A percentile compares a stretch with the other conserved stretches of the same genome.
phyloP scores from a whole-genome alignment of 768 basidiomycete species.

The Russula foetens region DNA sequence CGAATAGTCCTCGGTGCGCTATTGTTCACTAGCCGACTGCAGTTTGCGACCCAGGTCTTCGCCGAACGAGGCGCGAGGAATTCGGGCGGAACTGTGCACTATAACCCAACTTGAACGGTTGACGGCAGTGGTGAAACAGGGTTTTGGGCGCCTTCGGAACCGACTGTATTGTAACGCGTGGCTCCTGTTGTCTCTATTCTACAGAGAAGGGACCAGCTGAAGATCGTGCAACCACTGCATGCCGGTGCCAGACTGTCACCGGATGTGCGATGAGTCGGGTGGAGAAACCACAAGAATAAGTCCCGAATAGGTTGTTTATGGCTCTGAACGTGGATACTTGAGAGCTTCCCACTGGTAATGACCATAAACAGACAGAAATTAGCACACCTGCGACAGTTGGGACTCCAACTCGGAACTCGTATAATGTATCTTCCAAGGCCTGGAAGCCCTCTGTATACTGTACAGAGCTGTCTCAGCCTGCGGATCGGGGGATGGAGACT shows the following conservation, averaged over 20 bases:
- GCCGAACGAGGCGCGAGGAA: not conserved
- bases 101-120: not conserved
- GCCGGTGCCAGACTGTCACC: not conserved
- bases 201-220: not conserved
- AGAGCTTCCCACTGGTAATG: too few species aligned
- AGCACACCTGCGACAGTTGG: not conserved
- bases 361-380: too few species aligned
- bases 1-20: not conserved
- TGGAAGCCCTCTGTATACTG: not conserved
- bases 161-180: not conserved
- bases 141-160: not conserved
- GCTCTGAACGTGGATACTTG: too few species aligned
- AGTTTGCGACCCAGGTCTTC: not conserved
- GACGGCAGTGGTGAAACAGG: not conserved
- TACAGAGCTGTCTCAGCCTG: too few species aligned
- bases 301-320: not conserved
- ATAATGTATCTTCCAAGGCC: not conserved
- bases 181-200: not conserved
- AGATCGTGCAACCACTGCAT: not conserved
- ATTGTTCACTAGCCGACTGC: not conserved
- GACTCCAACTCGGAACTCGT: not conserved
- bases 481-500: not conserved
- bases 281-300: not conserved
- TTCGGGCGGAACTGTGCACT: not conserved
- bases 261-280: not conserved